Evolutionary conservation across 2,329 filamentous ascomycete species (phyloP), one percentile per base, ranked within the genome.

Genomic region (Exophiala phaeomuriformis): DNA sequence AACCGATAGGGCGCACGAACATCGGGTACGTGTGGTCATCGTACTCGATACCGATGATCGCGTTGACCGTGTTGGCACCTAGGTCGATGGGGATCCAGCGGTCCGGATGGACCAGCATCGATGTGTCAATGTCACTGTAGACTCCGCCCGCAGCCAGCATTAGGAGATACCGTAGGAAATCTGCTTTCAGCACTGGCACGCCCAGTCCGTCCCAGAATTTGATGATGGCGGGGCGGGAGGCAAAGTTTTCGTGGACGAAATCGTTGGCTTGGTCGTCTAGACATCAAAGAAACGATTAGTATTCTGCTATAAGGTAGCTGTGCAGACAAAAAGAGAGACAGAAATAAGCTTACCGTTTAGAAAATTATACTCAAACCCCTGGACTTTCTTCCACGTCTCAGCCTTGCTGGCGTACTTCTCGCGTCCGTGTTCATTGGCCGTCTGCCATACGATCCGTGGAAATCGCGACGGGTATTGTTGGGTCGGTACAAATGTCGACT

Each of bases 1-100:
- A 96, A 68, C 97, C 91, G 56, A 98, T 90, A 2, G 82, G 80
- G 39, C 93, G 82, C 69, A 96, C 90, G 10, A 84, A 83, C 1
- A 86, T 72, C 12, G 69, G 72, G 68, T 80, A 86, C 4, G 80
- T 75, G 0, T 83, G 83, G 0, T 93, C 89, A 66, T 98, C 93
- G 4, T 93, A 91, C 73, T 97, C 93, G 61, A 97, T 96, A 54
- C 93, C 93, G 65, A 97, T 79, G 36, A 97, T 84, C 58, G 97
- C 77, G 6, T 93, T 93, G 63, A 96, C 79, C 1, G 83, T 81
- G 58, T 84, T 82, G 57, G 83, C 81, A 40, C 90, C 85, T 39
- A 97, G 84, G 42, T 83, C 77, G 1, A 80, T 70, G 1, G 93
- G 90, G 6, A 98, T 78, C 93, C 93, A 98, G 47, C 93, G 85